Percentiles rank a stretch among this genome's conserved stretches.
Conservation (phyloP, 768 basidiomycete species). For the Trametes sanguinea region DNA sequence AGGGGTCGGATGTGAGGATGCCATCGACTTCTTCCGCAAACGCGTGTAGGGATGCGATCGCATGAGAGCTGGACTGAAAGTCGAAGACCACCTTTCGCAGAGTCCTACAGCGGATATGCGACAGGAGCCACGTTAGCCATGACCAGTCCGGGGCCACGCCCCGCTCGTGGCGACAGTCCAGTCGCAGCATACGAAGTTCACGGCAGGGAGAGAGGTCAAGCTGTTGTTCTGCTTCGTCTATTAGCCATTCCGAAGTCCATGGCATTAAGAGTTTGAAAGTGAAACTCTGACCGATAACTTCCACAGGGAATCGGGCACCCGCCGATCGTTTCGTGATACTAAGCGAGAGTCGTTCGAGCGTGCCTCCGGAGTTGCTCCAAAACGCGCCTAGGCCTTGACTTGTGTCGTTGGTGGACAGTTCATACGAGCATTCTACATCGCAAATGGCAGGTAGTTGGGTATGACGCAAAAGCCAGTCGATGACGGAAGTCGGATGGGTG, state of each 20-base stretch:
- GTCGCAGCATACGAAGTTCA: slow-evolving; percentile 12
- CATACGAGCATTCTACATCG: slow-evolving; percentile 2
- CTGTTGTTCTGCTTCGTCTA: neutral
- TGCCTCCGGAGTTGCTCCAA: slow-evolving; percentile 5
- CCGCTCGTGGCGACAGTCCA: slow-evolving; percentile 16
- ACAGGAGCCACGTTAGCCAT: slow-evolving; percentile 18
- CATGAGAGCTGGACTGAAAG: slow-evolving; percentile 18
- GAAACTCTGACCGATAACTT: slow-evolving; percentile 6
- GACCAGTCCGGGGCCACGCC: slow-evolving; percentile 21
- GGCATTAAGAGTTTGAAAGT: neutral
- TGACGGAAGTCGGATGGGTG: neutral
- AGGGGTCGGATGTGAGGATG: neutral
- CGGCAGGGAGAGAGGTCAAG: slow-evolving; percentile 16
- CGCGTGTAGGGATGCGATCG: slow-evolving; percentile 16
- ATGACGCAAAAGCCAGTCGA: slow-evolving; percentile 13
- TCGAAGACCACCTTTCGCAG: slow-evolving; percentile 9
- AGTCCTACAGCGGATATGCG: slow-evolving; percentile 8
- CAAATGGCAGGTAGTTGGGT: slow-evolving; percentile 6
- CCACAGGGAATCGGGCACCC: neutral
- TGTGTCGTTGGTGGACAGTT: neutral
- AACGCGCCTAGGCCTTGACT: slow-evolving; percentile 10
- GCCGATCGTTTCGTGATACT: slow-evolving; percentile 8
- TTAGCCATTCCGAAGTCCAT: neutral
- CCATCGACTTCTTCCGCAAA: slow-evolving; percentile 15
- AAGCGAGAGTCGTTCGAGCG: slow-evolving; percentile 9